Percentiles rank a stretch among this genome's conserved stretches.
Conservation (phyloP, 768 basidiomycete species). For the Tephrocybe rancida region DNA sequence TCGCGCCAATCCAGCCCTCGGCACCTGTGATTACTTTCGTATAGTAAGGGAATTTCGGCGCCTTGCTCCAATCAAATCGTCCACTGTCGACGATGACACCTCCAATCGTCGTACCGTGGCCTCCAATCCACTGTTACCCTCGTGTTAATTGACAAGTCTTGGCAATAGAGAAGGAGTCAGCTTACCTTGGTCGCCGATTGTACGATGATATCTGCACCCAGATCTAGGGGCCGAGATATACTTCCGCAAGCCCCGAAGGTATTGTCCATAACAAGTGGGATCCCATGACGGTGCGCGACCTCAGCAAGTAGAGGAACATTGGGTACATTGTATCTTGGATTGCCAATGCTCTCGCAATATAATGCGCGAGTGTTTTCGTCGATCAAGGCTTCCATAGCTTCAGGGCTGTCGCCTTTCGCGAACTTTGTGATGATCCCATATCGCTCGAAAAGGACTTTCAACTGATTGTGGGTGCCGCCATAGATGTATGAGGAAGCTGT, state of each 20-base stretch:
- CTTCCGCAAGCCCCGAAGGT: slow-evolving; percentile 65
- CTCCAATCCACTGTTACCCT: slow-evolving; percentile 67
- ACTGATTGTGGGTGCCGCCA: slow-evolving; percentile 54
- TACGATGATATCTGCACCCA: slow-evolving; percentile 37
- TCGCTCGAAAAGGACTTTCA: slow-evolving; percentile 52
- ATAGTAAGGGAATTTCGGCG: slow-evolving; percentile 42
- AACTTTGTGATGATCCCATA: slow-evolving; percentile 57
- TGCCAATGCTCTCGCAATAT: slow-evolving; percentile 63
- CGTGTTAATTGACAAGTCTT: slow-evolving; percentile 31
- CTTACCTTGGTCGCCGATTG: slow-evolving; percentile 12
- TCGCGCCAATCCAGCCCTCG: slow-evolving; percentile 10
- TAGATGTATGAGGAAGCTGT: slow-evolving; percentile 11
- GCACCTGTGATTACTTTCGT: slow-evolving; percentile 10
- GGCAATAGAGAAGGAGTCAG: neutral
- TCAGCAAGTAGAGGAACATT: slow-evolving; percentile 58
- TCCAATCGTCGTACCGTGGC: slow-evolving; percentile 68
- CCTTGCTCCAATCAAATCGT: slow-evolving; percentile 57
- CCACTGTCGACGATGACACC: slow-evolving; percentile 66
- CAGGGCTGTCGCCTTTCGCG: slow-evolving; percentile 48
- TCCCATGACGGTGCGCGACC: slow-evolving; percentile 60
- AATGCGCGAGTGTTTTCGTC: slow-evolving; percentile 62
- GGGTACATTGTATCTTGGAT: slow-evolving; percentile 57
- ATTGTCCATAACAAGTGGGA: slow-evolving; percentile 69
- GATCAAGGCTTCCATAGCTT: slow-evolving; percentile 50
- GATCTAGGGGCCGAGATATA: slow-evolving; percentile 25